Conservation (phyloP, 768 basidiomycete species). For the Boletus eberwhitei region DNA sequence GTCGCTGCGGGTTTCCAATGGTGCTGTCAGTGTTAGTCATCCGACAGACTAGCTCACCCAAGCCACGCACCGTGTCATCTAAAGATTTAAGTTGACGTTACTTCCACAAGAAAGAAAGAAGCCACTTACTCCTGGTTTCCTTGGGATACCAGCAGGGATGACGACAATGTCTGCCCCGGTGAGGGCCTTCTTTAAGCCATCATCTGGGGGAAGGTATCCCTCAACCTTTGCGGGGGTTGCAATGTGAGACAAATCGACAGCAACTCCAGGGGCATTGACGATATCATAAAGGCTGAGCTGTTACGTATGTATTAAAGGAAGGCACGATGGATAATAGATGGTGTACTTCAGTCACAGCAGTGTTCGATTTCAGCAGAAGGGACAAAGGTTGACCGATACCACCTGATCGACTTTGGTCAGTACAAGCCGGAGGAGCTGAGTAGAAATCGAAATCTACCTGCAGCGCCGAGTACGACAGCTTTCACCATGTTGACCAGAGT, state of each 20-base stretch:
- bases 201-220: slow-evolving; percentile 76
- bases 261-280: slow-evolving; percentile 96
- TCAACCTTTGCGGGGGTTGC: slow-evolving; percentile 80
- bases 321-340: neutral
- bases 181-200: slow-evolving; percentile 79
- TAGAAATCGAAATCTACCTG: slow-evolving; percentile 50
- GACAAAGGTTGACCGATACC: slow-evolving; percentile 97
- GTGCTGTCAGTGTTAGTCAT: slow-evolving; percentile 9
- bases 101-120: neutral
- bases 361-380: slow-evolving; percentile 85
- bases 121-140: slow-evolving; percentile 83
- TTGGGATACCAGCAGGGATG: slow-evolving; percentile 94
- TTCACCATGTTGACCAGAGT: slow-evolving; percentile 41
- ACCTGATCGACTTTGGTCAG: slow-evolving; percentile 44
- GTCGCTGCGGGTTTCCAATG: slow-evolving; percentile 52
- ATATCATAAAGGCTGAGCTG: slow-evolving; percentile 93
- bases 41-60: neutral
- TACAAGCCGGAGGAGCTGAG: neutral
- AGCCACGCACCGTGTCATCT: slow-evolving; percentile 50
- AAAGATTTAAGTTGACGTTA: neutral
- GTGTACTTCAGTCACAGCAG: slow-evolving; percentile 70
- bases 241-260: slow-evolving; percentile 93
- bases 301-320: neutral
- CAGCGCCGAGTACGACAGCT: slow-evolving; percentile 95
- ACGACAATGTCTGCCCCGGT: slow-evolving; percentile 86